A percentile compares a stretch with the other conserved stretches of the same genome.
These are phyloP conservation scores for Dimocarpus longan DNA, from an alignment of 345 rosid genomes.

Conservation along the genomic window DNA sequence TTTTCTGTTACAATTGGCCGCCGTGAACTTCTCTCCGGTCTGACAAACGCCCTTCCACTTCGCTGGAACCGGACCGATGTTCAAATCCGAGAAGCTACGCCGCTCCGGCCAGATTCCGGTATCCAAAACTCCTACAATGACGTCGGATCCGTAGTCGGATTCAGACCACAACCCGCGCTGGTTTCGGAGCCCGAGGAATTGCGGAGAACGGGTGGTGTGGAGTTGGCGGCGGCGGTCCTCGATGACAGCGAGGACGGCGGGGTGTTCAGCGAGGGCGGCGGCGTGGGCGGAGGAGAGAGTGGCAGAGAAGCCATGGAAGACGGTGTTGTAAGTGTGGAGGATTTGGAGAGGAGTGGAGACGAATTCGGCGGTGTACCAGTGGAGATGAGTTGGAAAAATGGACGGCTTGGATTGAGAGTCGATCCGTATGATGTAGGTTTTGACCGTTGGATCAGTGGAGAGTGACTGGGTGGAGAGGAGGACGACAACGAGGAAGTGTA, in stretches of 20 bases:
- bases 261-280: constrained; percentile 51
- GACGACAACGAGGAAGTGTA: constrained; percentile 4
- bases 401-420: constrained; percentile 73
- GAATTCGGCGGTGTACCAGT: constrained; percentile 86
- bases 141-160: constrained; percentile 89
- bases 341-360: constrained; percentile 51
- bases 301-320: constrained; percentile 96
- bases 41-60: constrained; percentile 83
- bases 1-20: constrained; percentile 63
- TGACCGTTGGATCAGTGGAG: constrained; percentile 32
- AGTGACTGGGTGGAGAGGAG: constrained; percentile 16
- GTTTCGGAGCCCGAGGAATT: constrained; percentile 77
- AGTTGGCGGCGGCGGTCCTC: constrained; percentile 74
- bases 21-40: constrained; percentile 45
- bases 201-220: constrained; percentile 90
- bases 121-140: constrained; percentile 75
- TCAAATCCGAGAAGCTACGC: constrained; percentile 73
- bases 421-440: constrained; percentile 77
- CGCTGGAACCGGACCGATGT: constrained; percentile 72
- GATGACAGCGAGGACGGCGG: constrained; percentile 65
- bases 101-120: constrained; percentile 90
- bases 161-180: constrained; percentile 86
- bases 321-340: constrained; percentile 82
- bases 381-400: constrained; percentile 75
- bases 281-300: constrained; percentile 46